phyloP scores from a whole-genome alignment of 2,329 filamentous ascomycete species.

The Aspergillus sclerotialis region DNA sequence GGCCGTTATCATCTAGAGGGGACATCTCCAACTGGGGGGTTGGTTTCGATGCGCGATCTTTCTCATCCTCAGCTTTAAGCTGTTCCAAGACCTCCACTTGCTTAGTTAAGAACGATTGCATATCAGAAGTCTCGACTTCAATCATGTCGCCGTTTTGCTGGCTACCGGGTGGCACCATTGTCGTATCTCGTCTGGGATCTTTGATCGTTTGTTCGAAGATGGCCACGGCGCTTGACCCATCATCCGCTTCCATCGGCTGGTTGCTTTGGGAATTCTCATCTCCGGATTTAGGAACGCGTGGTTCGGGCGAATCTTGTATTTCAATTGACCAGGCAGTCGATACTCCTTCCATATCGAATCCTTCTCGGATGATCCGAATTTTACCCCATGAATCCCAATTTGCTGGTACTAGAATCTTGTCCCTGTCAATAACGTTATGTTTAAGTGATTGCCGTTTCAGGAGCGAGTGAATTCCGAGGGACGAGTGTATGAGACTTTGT shows the following conservation, averaged over 20 bases:
- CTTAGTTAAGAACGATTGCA: conserved; percentile 67
- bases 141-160: conserved; percentile 34
- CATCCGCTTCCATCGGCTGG: conserved; percentile 11
- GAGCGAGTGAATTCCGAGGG: conserved; percentile 76
- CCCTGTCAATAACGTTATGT: conserved; percentile 86
- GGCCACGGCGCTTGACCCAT: conserved; percentile 56
- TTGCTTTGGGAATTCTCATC: conserved; percentile 20
- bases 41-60: conserved; percentile 29
- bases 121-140: conserved; percentile 63
- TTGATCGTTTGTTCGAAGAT: conserved; percentile 74
- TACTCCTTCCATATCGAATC: conserved; percentile 82
- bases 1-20: conserved; percentile 32
- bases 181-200: conserved; percentile 61
- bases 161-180: conserved; percentile 46
- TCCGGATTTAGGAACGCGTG: conserved; percentile 15
- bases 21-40: conserved; percentile 29
- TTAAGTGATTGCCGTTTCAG: conserved; percentile 72
- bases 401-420: conserved; percentile 87
- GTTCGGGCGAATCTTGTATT: conserved; percentile 52
- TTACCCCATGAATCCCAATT: conserved; percentile 99
- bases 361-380: conserved; percentile 83
- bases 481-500: conserved; percentile 74
- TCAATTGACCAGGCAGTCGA: conserved; percentile 82
- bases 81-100: conserved; percentile 72
- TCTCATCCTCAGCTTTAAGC: conserved; percentile 50